These are phyloP conservation scores for Rheum nobile DNA, from an alignment of 148 eudicot species.

Conservation along the genomic window DNA sequence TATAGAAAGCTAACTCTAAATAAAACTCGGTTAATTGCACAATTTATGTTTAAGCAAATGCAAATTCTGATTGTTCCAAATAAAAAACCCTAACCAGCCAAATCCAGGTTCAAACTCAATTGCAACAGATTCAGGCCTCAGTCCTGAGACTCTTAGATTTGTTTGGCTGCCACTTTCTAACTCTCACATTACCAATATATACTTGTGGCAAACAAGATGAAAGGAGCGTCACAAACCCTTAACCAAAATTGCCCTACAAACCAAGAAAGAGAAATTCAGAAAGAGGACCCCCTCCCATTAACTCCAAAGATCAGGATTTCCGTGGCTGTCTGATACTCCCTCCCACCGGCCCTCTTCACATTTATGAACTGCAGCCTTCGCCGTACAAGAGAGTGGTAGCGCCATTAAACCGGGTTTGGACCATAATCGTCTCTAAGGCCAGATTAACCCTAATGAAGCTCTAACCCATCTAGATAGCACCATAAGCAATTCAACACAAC, in stretches of 20 bases:
- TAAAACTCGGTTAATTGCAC: no score
- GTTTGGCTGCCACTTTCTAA: background rate
- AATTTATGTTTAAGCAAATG: no score
- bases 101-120: no score
- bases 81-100: no score
- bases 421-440: background rate
- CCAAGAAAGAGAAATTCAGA: background rate
- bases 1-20: no score
- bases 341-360: background rate
- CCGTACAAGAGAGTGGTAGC: background rate
- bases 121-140: no score
- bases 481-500: background rate
- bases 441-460: background rate
- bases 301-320: background rate
- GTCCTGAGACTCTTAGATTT: background rate
- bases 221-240: background rate
- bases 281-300: slow-evolving; percentile 2
- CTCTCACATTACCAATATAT: background rate
- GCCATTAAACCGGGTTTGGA: background rate
- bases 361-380: background rate
- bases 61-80: no score
- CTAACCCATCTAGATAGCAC: no score
- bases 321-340: background rate
- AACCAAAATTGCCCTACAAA: background rate
- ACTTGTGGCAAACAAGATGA: background rate